Evolutionary conservation across 495 filamentous ascomycete genomes (phyloP).

Genomic region (Pseudomonodictys pantanalensis): DNA sequence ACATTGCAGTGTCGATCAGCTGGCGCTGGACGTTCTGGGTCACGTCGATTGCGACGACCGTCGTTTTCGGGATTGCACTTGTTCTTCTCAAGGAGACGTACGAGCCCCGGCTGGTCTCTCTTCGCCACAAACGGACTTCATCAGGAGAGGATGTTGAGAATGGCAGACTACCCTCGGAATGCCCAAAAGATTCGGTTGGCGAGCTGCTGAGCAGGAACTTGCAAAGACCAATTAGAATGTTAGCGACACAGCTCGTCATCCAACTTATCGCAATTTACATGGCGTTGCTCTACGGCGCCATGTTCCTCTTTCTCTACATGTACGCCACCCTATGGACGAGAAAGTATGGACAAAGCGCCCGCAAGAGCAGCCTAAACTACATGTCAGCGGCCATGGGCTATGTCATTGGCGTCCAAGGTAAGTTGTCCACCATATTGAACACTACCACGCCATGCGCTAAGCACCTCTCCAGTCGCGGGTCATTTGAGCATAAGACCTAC

Average conservation of each 20-base stretch:
- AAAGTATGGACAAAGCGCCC: constrained; percentile 35
- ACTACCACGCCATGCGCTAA: background rate
- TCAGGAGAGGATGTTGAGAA: constrained; percentile 31
- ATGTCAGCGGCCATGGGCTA: constrained; percentile 43
- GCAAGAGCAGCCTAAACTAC: constrained; percentile 43
- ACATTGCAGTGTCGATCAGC: constrained; percentile 49
- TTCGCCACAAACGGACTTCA: constrained; percentile 8
- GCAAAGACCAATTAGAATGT: constrained; percentile 34
- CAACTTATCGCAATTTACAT: constrained; percentile 36
- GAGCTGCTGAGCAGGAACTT: constrained; percentile 14
- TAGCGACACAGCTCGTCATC: constrained; percentile 37
- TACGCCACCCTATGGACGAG: constrained; percentile 45
- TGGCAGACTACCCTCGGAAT: background rate
- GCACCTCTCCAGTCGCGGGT: constrained; percentile 15
- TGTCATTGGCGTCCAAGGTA: constrained; percentile 37
- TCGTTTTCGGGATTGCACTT: background rate
- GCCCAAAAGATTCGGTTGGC: constrained; percentile 17
- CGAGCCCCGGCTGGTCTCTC: background rate
- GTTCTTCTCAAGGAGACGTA: constrained; percentile 31
- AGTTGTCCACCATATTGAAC: background rate
- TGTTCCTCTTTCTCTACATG: constrained; percentile 40
- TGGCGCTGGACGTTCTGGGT: constrained; percentile 67
- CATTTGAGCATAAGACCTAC: constrained; percentile 18
- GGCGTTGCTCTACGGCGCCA: constrained; percentile 35
- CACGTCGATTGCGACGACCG: constrained; percentile 38